These are phyloP conservation scores for Vinca minor DNA, from an alignment of 257 asterid genomes.

Conservation along the genomic window DNA sequence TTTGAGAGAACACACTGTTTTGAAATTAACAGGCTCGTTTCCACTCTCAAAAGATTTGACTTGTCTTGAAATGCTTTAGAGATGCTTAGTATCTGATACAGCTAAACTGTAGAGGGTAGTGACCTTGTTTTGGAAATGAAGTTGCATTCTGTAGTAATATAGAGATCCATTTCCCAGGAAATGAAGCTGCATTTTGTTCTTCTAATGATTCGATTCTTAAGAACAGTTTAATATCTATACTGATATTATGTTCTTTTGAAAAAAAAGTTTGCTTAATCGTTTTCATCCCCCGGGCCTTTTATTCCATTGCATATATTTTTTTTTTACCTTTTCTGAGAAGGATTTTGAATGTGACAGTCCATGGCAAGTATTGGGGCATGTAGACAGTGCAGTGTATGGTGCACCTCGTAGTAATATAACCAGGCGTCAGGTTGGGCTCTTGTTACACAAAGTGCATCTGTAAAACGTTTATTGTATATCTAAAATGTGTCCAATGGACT, in stretches of 20 bases:
- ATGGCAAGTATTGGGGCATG: constrained; percentile 80
- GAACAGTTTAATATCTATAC: too few species aligned
- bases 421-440: constrained; percentile 66
- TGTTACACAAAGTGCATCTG: neutral
- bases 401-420: constrained; percentile 54
- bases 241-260: too few species aligned
- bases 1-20: neutral
- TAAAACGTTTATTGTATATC: neutral
- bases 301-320: neutral
- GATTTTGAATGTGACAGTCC: constrained; percentile 43
- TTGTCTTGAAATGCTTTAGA: neutral
- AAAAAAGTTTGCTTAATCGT: too few species aligned
- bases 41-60: neutral
- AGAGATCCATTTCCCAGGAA: too few species aligned
- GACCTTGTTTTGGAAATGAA: neutral
- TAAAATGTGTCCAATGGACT: constrained; percentile 8
- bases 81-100: neutral
- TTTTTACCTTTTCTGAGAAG: constrained; percentile 14
- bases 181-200: too few species aligned
- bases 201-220: too few species aligned
- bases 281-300: too few species aligned
- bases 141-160: neutral
- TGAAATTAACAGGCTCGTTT: too few species aligned
- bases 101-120: neutral
- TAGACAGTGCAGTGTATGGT: constrained; percentile 74